Base-by-base conservation (phyloP, 2,329 filamentous ascomycete genomes). In the Neopestalotiopsis clavispora region DNA sequence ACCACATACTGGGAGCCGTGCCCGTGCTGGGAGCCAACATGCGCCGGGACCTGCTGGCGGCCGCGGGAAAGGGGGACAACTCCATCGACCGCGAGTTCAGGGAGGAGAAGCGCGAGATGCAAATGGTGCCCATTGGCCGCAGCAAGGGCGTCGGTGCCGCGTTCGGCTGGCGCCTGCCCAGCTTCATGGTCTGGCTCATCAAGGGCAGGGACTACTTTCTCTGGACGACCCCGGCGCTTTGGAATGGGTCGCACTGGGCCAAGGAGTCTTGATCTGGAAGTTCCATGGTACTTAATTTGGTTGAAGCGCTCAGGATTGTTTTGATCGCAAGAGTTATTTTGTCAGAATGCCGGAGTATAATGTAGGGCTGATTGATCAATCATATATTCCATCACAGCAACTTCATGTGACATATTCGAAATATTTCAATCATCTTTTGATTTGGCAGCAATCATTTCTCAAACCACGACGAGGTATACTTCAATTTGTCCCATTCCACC, bases 171-270 rank as follows among this genome's bases (percentile, higher is more conserved):
- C 74, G 73, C 52, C 3, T 86, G 30, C 84, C 84, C 0, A 82
- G 84, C 63, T 82, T 81, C 32, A 17, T 84, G 57, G 80, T 86
- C 0, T 86, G 84, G 83, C 62, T 83, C 73, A 79, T 86, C 65
- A 87, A 87, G 72, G 84, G 85, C 1, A 75, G 84, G 20, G 83
- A 86, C 70, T 86, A 86, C 70, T 88, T 84, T 83, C 67, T 87
- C 34, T 85, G 84, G 82, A 86, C 83, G 10, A 84, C 82, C 1
- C 81, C 75, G 0, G 72, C 72, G 4, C 67, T 87, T 14, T 88
- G 85, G 86, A 85, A 76, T 75, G 86, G 85, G 17, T 83, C 83
- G 67, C 83, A 86, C 63, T 88, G 84, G 84, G 59, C 32, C 30
- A 62, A 62, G n/a, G 59, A 62, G 17, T 38, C 32, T 20, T 62